Conservation (phyloP, 768 basidiomycete species). For the Lactifluus rugatus region DNA sequence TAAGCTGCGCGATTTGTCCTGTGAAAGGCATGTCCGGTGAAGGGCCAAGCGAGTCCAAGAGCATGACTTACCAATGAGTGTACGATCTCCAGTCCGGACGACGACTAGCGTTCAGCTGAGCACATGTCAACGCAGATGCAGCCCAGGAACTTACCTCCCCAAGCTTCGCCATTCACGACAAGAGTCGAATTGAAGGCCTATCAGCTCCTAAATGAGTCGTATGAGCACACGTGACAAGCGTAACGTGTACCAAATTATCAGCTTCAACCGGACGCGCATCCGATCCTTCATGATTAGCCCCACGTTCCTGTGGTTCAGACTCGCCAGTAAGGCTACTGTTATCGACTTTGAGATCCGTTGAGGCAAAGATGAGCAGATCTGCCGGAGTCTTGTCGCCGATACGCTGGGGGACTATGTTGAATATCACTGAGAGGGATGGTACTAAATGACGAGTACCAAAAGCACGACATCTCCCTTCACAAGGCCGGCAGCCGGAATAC, state of each 20-base stretch:
- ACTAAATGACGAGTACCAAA: slow-evolving; percentile 31
- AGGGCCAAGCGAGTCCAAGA: background rate
- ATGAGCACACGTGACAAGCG: background rate
- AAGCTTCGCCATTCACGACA: slow-evolving; percentile 62
- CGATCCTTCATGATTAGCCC: slow-evolving; percentile 38
- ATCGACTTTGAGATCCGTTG: slow-evolving; percentile 59
- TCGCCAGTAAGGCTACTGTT: slow-evolving; percentile 65
- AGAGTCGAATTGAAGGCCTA: slow-evolving; percentile 65
- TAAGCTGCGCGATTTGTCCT: slow-evolving; percentile 62
- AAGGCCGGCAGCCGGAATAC: slow-evolving; percentile 49
- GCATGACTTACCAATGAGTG: slow-evolving; percentile 42
- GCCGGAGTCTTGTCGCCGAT: slow-evolving; percentile 65
- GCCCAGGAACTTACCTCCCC: slow-evolving; percentile 41
- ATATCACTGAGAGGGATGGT: background rate
- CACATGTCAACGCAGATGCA: background rate
- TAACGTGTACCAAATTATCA: slow-evolving; percentile 44
- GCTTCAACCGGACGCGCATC: slow-evolving; percentile 47
- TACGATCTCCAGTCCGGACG: slow-evolving; percentile 56
- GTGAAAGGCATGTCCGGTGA: background rate
- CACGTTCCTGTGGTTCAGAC: slow-evolving; percentile 58
- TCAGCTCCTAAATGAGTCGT: background rate
- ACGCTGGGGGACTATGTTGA: slow-evolving; percentile 31
- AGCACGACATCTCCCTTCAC: slow-evolving; percentile 62
- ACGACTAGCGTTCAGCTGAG: slow-evolving; percentile 35
- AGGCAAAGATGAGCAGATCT: slow-evolving; percentile 49